Percentiles rank a stretch among this genome's conserved stretches.
phyloP scores from a whole-genome alignment of 2,329 filamentous ascomycete genomes.

The Fusarium beomiforme region DNA sequence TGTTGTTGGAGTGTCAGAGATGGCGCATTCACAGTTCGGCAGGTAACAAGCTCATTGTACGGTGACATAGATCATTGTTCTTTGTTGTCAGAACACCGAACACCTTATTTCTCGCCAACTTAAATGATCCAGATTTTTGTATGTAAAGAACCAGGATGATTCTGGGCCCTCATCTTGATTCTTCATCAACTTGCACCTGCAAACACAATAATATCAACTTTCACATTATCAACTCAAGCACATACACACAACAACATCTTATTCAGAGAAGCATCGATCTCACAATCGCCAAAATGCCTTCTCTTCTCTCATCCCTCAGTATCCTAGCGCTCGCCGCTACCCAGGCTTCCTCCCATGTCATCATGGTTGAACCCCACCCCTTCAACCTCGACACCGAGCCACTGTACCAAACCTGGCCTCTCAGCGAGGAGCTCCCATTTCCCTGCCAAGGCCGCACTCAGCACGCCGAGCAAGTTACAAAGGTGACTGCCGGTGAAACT shows the following conservation, averaged over 20 bases:
- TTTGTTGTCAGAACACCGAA: not conserved
- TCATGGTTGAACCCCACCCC: conserved; percentile 45
- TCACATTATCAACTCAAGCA: not conserved
- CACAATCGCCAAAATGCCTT: not conserved
- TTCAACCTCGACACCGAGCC: conserved; percentile 42
- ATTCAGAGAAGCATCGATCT: not conserved
- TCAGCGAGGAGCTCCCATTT: conserved; percentile 33
- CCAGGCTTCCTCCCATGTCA: conserved; percentile 23
- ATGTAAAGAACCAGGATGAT: not conserved
- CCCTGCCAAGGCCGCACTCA: conserved; percentile 38
- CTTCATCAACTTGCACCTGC: not conserved
- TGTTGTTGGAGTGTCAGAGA: fast-evolving
- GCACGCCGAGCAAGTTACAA: conserved; percentile 36
- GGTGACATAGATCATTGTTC: not conserved
- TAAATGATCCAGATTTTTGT: not conserved
- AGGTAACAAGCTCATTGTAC: not conserved
- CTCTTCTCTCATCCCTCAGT: not conserved
- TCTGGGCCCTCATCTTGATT: not conserved
- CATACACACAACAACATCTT: not conserved
- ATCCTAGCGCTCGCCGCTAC: conserved; percentile 8
- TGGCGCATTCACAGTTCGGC: not conserved
- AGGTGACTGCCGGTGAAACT: conserved; percentile 32
- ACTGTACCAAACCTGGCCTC: conserved; percentile 33
- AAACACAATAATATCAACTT: not conserved
- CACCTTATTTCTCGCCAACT: not conserved